A percentile compares a stretch with the other conserved stretches of the same genome.
Conservation (phyloP, 148 eudicot species). For the Vaccinium darrowii region DNA sequence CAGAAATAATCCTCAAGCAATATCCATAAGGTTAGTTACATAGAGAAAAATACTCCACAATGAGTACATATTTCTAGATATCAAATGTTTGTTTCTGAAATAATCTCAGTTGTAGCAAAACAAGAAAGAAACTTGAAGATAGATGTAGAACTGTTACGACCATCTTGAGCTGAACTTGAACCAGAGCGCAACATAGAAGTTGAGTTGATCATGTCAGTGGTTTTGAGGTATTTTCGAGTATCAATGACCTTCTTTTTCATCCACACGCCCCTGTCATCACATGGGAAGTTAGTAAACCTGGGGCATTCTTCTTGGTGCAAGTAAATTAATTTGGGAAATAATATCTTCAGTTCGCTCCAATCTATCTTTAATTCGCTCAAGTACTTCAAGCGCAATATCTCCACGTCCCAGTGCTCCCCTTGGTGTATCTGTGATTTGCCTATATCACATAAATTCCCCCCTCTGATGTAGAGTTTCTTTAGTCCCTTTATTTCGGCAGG, state of each 20-base stretch:
- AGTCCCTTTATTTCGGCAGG: slow-evolving; percentile 9
- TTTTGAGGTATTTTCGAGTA: background rate
- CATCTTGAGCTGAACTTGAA: background rate
- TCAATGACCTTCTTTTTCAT: background rate
- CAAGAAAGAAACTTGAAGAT: too few species aligned
- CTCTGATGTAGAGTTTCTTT: slow-evolving; percentile 38
- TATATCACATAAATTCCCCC: slow-evolving; percentile 28
- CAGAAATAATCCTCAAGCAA: background rate
- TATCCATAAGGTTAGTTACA: background rate
- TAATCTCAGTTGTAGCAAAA: too few species aligned
- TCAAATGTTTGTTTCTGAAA: too few species aligned
- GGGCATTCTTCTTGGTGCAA: slow-evolving; percentile 24
- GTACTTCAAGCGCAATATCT: slow-evolving; percentile 24
- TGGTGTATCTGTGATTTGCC: background rate
- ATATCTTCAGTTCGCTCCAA: slow-evolving; percentile 9
- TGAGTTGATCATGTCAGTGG: background rate
- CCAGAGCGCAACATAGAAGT: background rate
- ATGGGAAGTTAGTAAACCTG: too few species aligned
- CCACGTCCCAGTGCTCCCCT: slow-evolving; percentile 19
- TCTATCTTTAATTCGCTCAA: slow-evolving; percentile 18
- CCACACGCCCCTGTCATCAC: slow-evolving; percentile 35
- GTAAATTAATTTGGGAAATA: slow-evolving; percentile 18
- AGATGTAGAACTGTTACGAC: too few species aligned
- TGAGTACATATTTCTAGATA: background rate
- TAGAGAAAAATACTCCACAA: too few species aligned